These are phyloP conservation scores for Neonothopanus nambi DNA, from an alignment of 1,284 basidiomycete species.

Conservation along the genomic window DNA sequence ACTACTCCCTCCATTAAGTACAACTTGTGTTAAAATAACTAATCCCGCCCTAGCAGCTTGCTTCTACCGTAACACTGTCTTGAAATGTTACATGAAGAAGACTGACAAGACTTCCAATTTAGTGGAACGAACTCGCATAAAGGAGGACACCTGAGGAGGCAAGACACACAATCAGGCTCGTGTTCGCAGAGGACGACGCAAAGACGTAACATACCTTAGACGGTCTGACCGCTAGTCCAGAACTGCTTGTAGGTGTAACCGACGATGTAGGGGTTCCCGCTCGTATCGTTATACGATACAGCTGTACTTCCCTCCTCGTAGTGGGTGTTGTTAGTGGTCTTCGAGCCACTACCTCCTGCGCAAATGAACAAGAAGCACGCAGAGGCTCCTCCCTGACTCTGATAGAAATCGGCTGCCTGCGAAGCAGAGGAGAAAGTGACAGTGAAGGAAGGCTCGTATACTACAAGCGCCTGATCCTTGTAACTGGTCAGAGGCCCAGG, in stretches of 20 bases:
- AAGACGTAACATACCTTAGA: too few relatives aligned
- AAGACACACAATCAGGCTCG: too few relatives aligned
- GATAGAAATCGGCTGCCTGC: neutral
- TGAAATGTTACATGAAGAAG: too few relatives aligned
- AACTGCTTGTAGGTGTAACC: neutral
- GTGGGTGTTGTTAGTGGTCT: neutral
- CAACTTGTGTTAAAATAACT: too few relatives aligned
- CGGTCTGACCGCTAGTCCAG: too few relatives aligned
- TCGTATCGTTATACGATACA: conserved; percentile 1
- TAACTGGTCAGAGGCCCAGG: conserved; percentile 5
- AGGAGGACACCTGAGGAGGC: too few relatives aligned
- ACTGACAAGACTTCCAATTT: too few relatives aligned
- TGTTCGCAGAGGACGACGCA: too few relatives aligned
- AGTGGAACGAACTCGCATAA: too few relatives aligned
- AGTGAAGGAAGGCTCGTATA: conserved; percentile 1
- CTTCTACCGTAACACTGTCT: too few relatives aligned
- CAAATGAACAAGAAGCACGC: conserved; percentile 1
- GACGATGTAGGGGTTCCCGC: neutral
- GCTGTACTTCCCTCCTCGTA: neutral
- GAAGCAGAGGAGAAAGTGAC: neutral
- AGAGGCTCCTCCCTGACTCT: neutral
- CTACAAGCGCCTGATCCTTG: conserved; percentile 6
- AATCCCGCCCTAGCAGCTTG: too few relatives aligned
- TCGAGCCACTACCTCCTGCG: neutral
- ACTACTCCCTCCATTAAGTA: too few relatives aligned